Evolutionary conservation across 306 rosid species (phyloP), one percentile per base, ranked within the genome.

Genomic region (Geum urbanum): DNA sequence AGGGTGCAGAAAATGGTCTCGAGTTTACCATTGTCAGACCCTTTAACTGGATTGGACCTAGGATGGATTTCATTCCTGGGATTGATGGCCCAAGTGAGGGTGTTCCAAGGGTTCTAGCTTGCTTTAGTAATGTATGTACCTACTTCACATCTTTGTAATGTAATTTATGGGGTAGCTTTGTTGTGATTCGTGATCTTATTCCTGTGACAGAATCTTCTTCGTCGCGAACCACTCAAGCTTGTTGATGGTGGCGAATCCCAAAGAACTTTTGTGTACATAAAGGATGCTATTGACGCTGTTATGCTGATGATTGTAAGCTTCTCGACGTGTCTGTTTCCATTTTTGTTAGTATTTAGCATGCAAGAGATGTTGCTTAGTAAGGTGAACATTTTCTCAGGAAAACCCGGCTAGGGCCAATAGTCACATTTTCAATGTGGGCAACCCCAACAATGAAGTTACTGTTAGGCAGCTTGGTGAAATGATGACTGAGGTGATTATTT

Each of bases 51-150:
- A 92, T 92, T 54, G 98, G 98, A 57, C 96, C 98, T 63, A 59
- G 96, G 63, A 92, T 92, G 98, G 98, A 92, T 82, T 89, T 92
- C 85, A 92, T 92, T 70, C 98, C 98, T 10, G 98, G 98, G n/a
- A 73, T 92, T 65, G 96, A 92, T 27, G 98, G 98, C 46, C 98
- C 98, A 57, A 87, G 91, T 80, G 98, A 92, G 84, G 98, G 98
- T 66, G 98, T 92, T 82, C 98, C 98, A 1, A 80, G 96, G 61
- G 98, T 92, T 83, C 86, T 92, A 3, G 98, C 98, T 5, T 92
- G 98, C 88, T 92, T 92, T 64, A 92, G 98, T 70, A 89, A 92
- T 68, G 98, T 92, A 77, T 66, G 89, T 67, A 12, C 12, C 44
- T 67, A 54, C 5, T 11, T 67, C 8, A 49, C 68, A 15, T 12